A percentile compares a stretch with the other conserved stretches of the same genome.
Evolutionary conservation across 2,329 filamentous ascomycete genomes (phyloP).

Genomic region (Pyrenophora graminea): DNA sequence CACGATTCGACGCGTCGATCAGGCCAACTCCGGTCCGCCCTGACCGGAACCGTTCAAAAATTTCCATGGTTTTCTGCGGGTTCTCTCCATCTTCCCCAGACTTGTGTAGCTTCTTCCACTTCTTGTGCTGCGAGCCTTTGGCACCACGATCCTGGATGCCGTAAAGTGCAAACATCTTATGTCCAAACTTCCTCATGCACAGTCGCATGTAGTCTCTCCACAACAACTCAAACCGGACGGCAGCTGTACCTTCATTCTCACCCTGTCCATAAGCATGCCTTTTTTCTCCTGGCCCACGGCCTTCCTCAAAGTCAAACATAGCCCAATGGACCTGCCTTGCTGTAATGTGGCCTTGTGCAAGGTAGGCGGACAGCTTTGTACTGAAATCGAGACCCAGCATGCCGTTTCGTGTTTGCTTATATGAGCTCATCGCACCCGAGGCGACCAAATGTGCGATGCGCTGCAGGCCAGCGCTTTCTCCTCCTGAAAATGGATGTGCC

Average conservation of each 20-base stretch:
- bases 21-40: conserved; percentile 76
- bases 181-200: conserved; percentile 70
- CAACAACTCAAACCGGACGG: conserved; percentile 72
- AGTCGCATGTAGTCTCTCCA: conserved; percentile 82
- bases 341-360: conserved; percentile 73
- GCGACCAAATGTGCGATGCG: conserved; percentile 65
- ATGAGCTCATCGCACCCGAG: conserved; percentile 64
- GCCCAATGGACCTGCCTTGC: conserved; percentile 73
- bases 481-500: conserved; percentile 70
- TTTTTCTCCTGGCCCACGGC: conserved; percentile 43
- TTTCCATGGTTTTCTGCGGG: conserved; percentile 48
- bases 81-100: conserved; percentile 46
- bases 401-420: conserved; percentile 73
- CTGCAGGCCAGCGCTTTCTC: conserved; percentile 63
- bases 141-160: conserved; percentile 60
- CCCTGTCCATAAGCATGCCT: conserved; percentile 66
- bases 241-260: conserved; percentile 72
- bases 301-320: conserved; percentile 72
- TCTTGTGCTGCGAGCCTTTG: conserved; percentile 43
- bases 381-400: conserved; percentile 72
- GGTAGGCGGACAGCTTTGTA: conserved; percentile 75
- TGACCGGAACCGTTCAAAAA: conserved; percentile 62
- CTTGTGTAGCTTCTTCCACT: conserved; percentile 35
- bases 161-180: conserved; percentile 65
- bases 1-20: conserved; percentile 77